A percentile compares a stretch with the other conserved stretches of the same genome.
Evolutionary conservation across 306 rosid species (phyloP).

Genomic region (Clitoria ternatea): DNA sequence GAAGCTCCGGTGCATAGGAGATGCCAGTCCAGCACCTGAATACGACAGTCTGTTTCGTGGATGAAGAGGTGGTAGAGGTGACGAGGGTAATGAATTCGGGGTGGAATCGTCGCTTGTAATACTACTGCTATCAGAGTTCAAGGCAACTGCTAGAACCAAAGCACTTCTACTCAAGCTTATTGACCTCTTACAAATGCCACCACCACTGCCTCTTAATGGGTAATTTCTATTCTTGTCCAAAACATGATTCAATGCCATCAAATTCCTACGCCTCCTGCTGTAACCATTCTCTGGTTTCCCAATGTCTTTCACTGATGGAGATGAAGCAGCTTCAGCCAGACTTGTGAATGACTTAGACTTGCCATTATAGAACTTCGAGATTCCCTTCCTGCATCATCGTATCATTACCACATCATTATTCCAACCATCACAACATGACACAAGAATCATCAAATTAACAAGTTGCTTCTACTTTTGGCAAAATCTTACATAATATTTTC

Average conservation of each 20-base stretch:
- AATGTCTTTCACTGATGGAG: constrained; percentile 51
- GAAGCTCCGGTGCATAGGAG: constrained; percentile 23
- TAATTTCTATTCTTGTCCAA: constrained; percentile 61
- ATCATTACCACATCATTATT: background rate
- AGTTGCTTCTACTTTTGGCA: background rate
- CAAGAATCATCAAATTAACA: background rate
- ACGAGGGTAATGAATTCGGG: constrained; percentile 24
- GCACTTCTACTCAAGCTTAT: constrained; percentile 66
- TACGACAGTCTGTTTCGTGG: constrained; percentile 27
- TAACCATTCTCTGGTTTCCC: constrained; percentile 84
- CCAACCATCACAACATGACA: background rate
- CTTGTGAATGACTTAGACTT: constrained; percentile 79
- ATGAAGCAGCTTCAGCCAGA: constrained; percentile 50
- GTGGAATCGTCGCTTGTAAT: constrained; percentile 55
- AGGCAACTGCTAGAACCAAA: constrained; percentile 70
- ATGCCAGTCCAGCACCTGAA: constrained; percentile 2
- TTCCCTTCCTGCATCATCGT: constrained; percentile 66
- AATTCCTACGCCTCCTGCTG: constrained; percentile 61
- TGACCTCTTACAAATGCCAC: constrained; percentile 75
- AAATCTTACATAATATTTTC: background rate
- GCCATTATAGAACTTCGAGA: constrained; percentile 69
- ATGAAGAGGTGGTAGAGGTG: constrained; percentile 47
- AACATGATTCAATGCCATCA: constrained; percentile 48
- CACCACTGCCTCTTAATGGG: constrained; percentile 46
- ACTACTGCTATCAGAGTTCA: constrained; percentile 61